Evolutionary conservation across 2,329 filamentous ascomycete species (phyloP), one percentile per base, ranked within the genome.

Genomic region (Neofusicoccum sp.): DNA sequence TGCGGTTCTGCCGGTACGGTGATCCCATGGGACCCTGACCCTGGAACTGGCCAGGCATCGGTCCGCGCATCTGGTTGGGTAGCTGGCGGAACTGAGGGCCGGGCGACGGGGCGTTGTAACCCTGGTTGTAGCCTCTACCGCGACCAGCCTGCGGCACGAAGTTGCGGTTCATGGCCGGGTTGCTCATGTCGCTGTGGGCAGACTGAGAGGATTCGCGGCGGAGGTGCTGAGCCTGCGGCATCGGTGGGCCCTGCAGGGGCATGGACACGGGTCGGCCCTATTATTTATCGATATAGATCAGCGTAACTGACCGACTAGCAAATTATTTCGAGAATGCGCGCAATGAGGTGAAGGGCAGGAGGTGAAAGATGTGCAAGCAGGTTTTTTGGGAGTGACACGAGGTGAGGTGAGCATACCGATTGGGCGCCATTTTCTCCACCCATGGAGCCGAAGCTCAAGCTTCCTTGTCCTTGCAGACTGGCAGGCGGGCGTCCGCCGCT

Each of bases 201-300:
- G 91, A 96, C 71, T 95, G 91, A 38, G 89, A 89, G 31, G 93
- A 97, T 73, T 93, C 89, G 68, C 91, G 89, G 70, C 93, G 89
- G 68, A 91, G 84, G 76, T 98, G 93, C 65, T 84, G 85, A n/a
- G 86, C 82, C 69, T 89, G 89, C 59, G 85, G 71, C n/a, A 72
- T 64, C 63, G 71, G 73, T 56, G 51, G 51, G 57, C 68, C 66
- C 51, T 73, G 70, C 7, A 71, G 84, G 63, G 85, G 82, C 66
- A 85, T 80, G 49, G 86, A 85, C 64, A 83, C 79, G 58, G 88
- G 85, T 79, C 88, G 86, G 78, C 89, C 84, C 77, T 91, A 86
- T 71, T 38, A 43, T 88, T 69, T 41, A 60, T 65, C 44, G 43
- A 56, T 57, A 41, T 48, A 45, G 61, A 31, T 36, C 38, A 20